phyloP scores from a whole-genome alignment of 306 rosid species.

The Cicer pinnatifidum region DNA sequence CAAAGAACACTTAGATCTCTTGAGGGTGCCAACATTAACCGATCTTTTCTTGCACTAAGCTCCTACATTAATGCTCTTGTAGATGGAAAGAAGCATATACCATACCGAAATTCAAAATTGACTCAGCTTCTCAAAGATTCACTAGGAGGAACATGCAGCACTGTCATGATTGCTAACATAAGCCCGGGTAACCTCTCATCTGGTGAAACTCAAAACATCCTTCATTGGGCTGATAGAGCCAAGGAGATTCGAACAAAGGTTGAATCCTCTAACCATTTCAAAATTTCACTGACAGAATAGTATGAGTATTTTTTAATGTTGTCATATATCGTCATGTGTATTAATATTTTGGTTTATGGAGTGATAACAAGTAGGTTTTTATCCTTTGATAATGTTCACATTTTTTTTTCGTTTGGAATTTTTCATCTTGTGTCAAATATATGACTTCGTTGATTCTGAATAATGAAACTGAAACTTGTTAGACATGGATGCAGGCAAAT shows the following conservation, averaged over 20 bases:
- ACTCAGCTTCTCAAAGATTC: constrained; percentile 97
- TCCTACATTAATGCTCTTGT: constrained; percentile 92
- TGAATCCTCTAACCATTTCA: constrained; percentile 40
- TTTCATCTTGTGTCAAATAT: constrained; percentile 13
- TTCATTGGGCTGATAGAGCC: constrained; percentile 95
- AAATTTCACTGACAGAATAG: constrained; percentile 11
- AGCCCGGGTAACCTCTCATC: constrained; percentile 85
- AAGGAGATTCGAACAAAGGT: constrained; percentile 50
- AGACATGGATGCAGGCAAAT: too few relatives aligned
- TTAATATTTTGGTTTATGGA: background rate
- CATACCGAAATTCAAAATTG: constrained; percentile 84
- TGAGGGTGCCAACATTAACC: constrained; percentile 92
- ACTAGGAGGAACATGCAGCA: constrained; percentile 83
- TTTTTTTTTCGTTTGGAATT: background rate
- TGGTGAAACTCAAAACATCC: constrained; percentile 92
- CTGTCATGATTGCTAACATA: constrained; percentile 92
- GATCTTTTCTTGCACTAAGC: constrained; percentile 89
- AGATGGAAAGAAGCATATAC: constrained; percentile 93
- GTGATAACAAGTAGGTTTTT: constrained; percentile 4
- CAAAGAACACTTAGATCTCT: constrained; percentile 90
- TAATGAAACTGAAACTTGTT: too few relatives aligned
- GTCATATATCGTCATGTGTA: background rate
- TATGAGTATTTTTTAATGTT: constrained; percentile 14
- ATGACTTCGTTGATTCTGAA: constrained; percentile 20
- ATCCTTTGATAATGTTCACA: background rate